These are phyloP conservation scores for Moniliophthora roreri DNA, from an alignment of 1,284 basidiomycete species.

Conservation along the genomic window DNA sequence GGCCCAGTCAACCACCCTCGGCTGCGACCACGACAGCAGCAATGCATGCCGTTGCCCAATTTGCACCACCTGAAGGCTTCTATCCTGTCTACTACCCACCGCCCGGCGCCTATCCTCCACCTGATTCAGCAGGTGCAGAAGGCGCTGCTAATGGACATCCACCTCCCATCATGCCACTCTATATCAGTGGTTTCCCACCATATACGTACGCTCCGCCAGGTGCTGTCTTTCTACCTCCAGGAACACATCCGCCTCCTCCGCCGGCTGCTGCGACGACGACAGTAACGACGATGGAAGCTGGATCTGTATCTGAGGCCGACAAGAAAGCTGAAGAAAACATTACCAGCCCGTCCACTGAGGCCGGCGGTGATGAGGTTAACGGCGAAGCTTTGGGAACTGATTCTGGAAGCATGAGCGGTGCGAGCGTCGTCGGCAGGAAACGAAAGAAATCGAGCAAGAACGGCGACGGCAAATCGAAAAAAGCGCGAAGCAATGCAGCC, in stretches of 20 bases:
- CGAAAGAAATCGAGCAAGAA: neutral
- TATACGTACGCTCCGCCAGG: constrained; percentile 23
- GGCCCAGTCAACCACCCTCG: constrained; percentile 18
- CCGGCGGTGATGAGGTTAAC: neutral
- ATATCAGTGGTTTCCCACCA: constrained; percentile 35
- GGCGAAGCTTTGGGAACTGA: neutral
- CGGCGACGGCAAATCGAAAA: neutral
- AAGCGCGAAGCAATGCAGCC: neutral
- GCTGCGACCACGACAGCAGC: constrained; percentile 32
- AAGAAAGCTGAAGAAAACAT: constrained; percentile 3
- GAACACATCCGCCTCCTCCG: constrained; percentile 22
- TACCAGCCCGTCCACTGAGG: neutral
- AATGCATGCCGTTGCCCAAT: constrained; percentile 39
- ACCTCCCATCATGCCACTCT: constrained; percentile 45
- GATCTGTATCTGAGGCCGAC: constrained; percentile 12
- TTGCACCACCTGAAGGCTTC: constrained; percentile 47
- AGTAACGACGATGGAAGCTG: constrained; percentile 12
- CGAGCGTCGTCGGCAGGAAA: neutral
- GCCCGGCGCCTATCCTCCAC: constrained; percentile 38
- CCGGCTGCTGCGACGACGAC: constrained; percentile 16
- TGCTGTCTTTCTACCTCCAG: constrained; percentile 24
- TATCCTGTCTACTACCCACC: constrained; percentile 57
- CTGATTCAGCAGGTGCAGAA: constrained; percentile 42
- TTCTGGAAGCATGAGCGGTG: neutral
- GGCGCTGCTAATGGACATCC: constrained; percentile 35